These are phyloP conservation scores for Eudorina sp. DNA, from an alignment of 139 green algal genomes.

Conservation along the genomic window DNA sequence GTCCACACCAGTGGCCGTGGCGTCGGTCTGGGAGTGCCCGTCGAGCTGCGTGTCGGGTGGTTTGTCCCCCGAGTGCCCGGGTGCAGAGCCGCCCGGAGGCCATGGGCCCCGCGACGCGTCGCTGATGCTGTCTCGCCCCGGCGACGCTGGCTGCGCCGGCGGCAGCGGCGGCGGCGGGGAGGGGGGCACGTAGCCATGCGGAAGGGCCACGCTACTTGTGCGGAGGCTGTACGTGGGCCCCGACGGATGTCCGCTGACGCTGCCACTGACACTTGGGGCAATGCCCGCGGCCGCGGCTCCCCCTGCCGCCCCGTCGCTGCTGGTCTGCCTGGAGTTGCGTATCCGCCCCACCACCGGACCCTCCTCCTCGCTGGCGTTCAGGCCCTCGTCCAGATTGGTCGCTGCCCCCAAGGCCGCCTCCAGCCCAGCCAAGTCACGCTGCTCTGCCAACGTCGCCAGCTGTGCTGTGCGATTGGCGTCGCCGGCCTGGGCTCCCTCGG, in stretches of 20 bases:
- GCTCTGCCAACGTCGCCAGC: constrained; percentile 86
- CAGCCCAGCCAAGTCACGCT: constrained; percentile 72
- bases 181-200: not conserved
- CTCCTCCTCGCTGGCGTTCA: not conserved
- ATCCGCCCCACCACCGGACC: constrained; percentile 24
- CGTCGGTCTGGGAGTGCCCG: too few relatives aligned
- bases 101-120: not conserved
- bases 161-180: constrained; percentile 8
- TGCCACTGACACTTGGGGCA: not conserved
- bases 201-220: not conserved
- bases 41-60: too few relatives aligned
- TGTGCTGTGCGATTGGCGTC: constrained; percentile 61
- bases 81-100: not conserved
- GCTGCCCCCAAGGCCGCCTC: constrained; percentile 59
- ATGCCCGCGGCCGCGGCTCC: not conserved
- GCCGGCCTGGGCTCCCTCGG: not conserved
- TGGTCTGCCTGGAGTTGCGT: not conserved
- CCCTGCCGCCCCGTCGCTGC: not conserved
- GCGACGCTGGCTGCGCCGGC: not conserved
- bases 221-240: not conserved
- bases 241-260: not conserved
- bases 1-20: not conserved
- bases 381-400: not conserved
- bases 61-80: too few relatives aligned
- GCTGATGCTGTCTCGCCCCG: not conserved